Evolutionary conservation across 345 rosid genomes (phyloP).

Genomic region (Dovyalis caffra): DNA sequence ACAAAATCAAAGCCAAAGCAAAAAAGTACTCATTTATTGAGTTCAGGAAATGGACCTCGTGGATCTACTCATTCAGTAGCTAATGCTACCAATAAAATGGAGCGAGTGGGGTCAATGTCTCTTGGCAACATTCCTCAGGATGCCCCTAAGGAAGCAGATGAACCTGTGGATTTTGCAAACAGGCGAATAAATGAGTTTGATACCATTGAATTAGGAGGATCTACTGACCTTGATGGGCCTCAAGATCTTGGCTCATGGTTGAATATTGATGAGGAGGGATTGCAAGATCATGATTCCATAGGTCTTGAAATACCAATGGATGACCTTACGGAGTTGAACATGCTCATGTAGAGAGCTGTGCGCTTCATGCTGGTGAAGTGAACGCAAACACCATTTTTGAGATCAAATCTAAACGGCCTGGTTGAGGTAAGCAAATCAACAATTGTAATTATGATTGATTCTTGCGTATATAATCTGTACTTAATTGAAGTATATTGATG

Average conservation of each 20-base stretch:
- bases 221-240: conserved; percentile 32
- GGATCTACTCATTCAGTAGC: conserved; percentile 17
- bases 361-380: not conserved
- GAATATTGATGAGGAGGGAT: conserved; percentile 61
- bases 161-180: conserved; percentile 47
- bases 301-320: conserved; percentile 96
- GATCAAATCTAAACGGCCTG: not conserved
- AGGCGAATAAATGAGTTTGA: conserved; percentile 56
- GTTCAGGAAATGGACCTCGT: conserved; percentile 27
- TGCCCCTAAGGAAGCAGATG: conserved; percentile 42
- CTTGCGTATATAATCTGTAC: conserved; percentile 5
- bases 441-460: not conserved
- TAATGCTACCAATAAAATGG: conserved; percentile 17
- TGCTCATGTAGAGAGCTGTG: conserved; percentile 28
- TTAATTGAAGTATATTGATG: not conserved
- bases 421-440: not conserved
- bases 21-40: conserved; percentile 46
- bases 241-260: conserved; percentile 68
- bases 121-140: conserved; percentile 11
- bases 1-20: conserved; percentile 63
- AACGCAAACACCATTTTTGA: not conserved
- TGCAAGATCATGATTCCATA: conserved; percentile 67
- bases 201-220: conserved; percentile 40
- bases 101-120: conserved; percentile 15
- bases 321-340: conserved; percentile 58